Conservation (phyloP, 2,329 filamentous ascomycete species). For the Tricladium varicosporioides region DNA sequence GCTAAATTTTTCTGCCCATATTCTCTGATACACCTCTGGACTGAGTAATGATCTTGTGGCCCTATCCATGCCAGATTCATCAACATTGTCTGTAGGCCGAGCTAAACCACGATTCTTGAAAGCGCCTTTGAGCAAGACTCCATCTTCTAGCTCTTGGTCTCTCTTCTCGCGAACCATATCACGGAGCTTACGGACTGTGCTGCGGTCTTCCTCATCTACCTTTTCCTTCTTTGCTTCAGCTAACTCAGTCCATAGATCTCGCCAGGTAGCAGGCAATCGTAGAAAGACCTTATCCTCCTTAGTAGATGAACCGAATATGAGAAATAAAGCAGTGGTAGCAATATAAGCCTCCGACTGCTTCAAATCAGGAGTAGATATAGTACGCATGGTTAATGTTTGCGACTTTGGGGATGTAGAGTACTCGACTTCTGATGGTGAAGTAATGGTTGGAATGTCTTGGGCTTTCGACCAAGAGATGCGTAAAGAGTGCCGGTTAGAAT, state of each 20-base stretch:
- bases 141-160: conserved; percentile 69
- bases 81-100: conserved; percentile 47
- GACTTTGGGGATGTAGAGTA: conserved; percentile 42
- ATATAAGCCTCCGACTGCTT: conserved; percentile 86
- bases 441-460: conserved; percentile 51
- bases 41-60: conserved; percentile 23
- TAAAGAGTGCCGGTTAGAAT: conserved; percentile 73
- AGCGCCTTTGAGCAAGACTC: conserved; percentile 73
- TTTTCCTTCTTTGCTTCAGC: conserved; percentile 67
- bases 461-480: conserved; percentile 77
- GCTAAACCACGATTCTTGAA: conserved; percentile 61
- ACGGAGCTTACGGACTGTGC: conserved; percentile 65
- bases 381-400: conserved; percentile 70
- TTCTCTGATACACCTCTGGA: conserved; percentile 47
- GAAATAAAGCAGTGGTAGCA: conserved; percentile 78
- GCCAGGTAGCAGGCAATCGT: conserved; percentile 75
- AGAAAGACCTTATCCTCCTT: conserved; percentile 86
- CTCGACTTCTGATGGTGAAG: conserved; percentile 29
- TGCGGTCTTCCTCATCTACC: conserved; percentile 68
- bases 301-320: conserved; percentile 70
- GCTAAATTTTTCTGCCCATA: conserved; percentile 58
- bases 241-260: conserved; percentile 82
- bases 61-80: conserved; percentile 42
- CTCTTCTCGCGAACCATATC: conserved; percentile 65
- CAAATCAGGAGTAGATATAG: conserved; percentile 68